These are phyloP conservation scores for Leptographium wingfieldii DNA, from an alignment of 2,329 filamentous ascomycete species.

Conservation along the genomic window DNA sequence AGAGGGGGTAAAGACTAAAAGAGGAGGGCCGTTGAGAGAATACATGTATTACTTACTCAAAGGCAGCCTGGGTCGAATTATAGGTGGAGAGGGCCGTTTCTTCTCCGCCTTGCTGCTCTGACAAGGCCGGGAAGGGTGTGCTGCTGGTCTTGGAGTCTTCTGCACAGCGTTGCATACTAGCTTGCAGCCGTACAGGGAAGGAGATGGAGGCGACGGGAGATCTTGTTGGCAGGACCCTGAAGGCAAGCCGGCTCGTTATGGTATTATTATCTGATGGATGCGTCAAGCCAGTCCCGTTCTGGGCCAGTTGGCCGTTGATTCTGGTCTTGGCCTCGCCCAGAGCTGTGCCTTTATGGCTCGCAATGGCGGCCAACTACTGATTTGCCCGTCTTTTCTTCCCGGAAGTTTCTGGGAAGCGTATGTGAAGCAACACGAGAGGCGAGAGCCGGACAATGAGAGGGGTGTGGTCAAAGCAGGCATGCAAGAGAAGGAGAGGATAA, in stretches of 20 bases:
- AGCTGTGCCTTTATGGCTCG: background rate
- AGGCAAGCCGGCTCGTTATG: slow-evolving; percentile 5
- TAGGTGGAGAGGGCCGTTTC: slow-evolving; percentile 4
- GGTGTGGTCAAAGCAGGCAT: background rate
- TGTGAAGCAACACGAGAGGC: background rate
- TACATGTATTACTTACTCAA: background rate
- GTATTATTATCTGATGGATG: slow-evolving; percentile 4
- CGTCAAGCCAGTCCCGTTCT: slow-evolving; percentile 1
- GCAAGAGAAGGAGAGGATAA: background rate
- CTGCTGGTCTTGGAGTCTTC: slow-evolving; percentile 13
- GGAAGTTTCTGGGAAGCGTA: background rate
- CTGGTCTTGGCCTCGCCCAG: background rate
- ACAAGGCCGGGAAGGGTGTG: slow-evolving; percentile 10
- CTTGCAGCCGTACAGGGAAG: slow-evolving; percentile 36
- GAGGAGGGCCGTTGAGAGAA: slow-evolving; percentile 9
- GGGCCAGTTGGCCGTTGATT: background rate
- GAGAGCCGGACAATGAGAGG: background rate
- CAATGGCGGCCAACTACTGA: background rate
- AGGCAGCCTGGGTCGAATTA: slow-evolving; percentile 5
- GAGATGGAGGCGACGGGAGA: slow-evolving; percentile 27
- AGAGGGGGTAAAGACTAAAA: slow-evolving; percentile 15
- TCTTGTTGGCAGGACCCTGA: slow-evolving; percentile 16
- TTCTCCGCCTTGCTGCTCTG: slow-evolving; percentile 5
- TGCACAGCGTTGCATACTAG: slow-evolving; percentile 23
- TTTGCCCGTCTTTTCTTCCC: background rate